Evolutionary conservation across 2,329 filamentous ascomycete genomes (phyloP), one percentile per base, ranked within the genome.

Genomic region (Pseudovirgaria hyperparasitica): DNA sequence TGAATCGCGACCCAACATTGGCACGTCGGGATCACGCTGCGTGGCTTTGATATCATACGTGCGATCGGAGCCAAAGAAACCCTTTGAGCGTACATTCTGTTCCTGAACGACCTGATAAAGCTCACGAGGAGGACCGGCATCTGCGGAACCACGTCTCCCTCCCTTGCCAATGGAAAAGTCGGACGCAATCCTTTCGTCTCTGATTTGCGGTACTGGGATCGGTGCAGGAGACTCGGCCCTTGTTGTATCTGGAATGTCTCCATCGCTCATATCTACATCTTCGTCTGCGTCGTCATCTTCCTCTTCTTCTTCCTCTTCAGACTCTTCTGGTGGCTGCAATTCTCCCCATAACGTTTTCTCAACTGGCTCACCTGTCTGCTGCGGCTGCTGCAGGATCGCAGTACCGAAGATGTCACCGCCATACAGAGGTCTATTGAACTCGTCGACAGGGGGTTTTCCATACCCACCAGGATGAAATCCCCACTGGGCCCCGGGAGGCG

Each of bases 351-450:
- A 64, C 9, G 72, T 77, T 45, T 81, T 81, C 52, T 96, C 90
- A 5, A 94, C 70, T 3, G 81, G 78, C 41, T 92, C 86, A 19
- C 78, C 78, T 15, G 34, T 32, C 16, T 50, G 47, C 28, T 70
- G 40, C 9, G 43, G 63, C 40, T 72, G 64, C 43, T 74, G 65
- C 9, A 70, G 61, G 40, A 73, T 67, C 29, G 72, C 51, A 25
- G 92, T 72, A 33, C 90, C 90, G 48, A 93, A 94, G 13, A 96
- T 82, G 53, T 98, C 90, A 40, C 90, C 87, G 27, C 87, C 90
- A 48, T 86, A 96, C 3, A 94, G 62, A 0, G 90, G 86, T 26
- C 82, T 67, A 52, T 93, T 92, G 52, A 82, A 81, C 42, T 96
- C 90, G 48, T 96, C 87, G 1, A 92, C 76, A 0, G 90, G 90